These are phyloP conservation scores for Venturia oleaginea DNA, from an alignment of 2,329 filamentous ascomycete species.

Conservation along the genomic window DNA sequence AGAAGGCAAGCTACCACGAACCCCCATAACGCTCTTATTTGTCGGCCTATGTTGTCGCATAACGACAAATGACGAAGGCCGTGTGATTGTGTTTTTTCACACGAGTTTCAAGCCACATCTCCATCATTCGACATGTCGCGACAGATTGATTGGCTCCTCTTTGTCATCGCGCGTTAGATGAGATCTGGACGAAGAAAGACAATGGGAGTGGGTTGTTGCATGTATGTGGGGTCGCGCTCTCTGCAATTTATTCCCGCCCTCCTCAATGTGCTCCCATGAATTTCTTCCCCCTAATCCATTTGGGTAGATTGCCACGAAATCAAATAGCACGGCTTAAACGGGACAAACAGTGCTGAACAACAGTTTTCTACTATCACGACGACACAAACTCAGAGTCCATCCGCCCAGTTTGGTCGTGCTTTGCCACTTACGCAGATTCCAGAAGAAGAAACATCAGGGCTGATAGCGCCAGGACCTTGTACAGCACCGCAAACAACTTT, in stretches of 20 bases:
- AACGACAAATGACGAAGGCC: neutral
- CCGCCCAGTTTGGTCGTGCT: neutral
- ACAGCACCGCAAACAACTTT: neutral
- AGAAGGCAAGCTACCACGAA: neutral
- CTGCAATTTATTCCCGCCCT: slow-evolving; percentile 3
- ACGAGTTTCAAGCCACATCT: slow-evolving; percentile 5
- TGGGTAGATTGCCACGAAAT: neutral
- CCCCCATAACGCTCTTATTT: neutral
- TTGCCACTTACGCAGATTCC: neutral
- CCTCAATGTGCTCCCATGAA: neutral
- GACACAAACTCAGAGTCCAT: neutral
- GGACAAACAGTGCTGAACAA: neutral
- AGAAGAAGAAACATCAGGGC: slow-evolving; percentile 2
- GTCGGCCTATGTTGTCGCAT: neutral
- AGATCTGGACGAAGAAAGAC: neutral
- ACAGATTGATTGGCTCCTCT: neutral
- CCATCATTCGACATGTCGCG: neutral
- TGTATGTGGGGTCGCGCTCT: slow-evolving; percentile 1
- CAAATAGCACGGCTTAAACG: neutral
- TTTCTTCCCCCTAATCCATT: neutral
- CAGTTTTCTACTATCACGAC: neutral
- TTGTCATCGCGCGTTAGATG: neutral
- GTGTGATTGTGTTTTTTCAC: neutral
- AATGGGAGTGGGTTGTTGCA: neutral
- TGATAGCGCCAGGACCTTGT: neutral